Base-by-base conservation (phyloP, 1,284 basidiomycete genomes). In the Ceratobasidium sp. region DNA sequence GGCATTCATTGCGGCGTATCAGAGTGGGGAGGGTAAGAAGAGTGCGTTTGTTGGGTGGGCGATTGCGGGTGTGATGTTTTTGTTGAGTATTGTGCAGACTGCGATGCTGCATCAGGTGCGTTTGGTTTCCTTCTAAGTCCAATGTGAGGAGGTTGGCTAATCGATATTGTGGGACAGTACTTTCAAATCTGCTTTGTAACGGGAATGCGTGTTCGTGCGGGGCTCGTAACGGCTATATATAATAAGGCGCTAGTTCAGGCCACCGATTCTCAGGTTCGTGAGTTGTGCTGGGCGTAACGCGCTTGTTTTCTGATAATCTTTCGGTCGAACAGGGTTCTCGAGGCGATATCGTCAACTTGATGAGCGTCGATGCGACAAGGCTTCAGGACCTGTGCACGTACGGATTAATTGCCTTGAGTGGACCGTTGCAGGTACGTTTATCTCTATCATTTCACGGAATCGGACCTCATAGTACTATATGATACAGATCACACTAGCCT, bases 331-430 rank as follows among this genome's bases (percentile, higher is more conserved):
- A 40, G 17, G 90, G 94, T 50, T 90, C 94, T 0, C 92, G 94
- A 0, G 97, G 97, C 4, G 96, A 98, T 82, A 96, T 98, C 67
- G 95, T 98, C 81, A 98, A 98, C 83, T 85, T 98, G 42, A 97
- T 97, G 93, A 93, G 92, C 13, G 94, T 97, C 46, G 91, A 95
- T 82, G 92, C 96, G 0, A 93, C 92, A 17, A 88, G 96, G 42
- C 87, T 99, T 66, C 95, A 96, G 81, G 96, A 98, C 83, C 87
- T 97, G 54, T 94, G 93, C 83, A 92, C 94, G 1, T 96, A 95
- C 82, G 93, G 90, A 0, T 84, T 94, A 26, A 92, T 93, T 61
- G 86, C 89, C 3, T 86, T 94, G 77, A 93, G 92, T 2, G 92
- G 91, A 3, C 92, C 92, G 5, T 87, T 92, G 80, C 92, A 93